A percentile compares a stretch with the other conserved stretches of the same genome.
Conservation (phyloP, 495 filamentous ascomycete species). For the Penicillium desertorum region DNA sequence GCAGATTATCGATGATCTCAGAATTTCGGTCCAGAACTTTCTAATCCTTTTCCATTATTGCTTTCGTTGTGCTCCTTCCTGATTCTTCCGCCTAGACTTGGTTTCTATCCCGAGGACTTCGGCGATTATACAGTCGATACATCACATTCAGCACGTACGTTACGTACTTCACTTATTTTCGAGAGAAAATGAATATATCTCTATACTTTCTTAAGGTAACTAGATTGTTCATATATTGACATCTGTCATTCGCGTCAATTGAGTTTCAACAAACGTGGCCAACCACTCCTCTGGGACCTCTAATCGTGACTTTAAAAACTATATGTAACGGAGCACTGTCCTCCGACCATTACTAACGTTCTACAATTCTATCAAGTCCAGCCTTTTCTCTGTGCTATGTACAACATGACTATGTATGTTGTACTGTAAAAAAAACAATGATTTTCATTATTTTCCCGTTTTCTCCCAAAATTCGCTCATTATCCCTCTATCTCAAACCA, state of each 20-base stretch:
- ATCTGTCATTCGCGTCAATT: constrained; percentile 38
- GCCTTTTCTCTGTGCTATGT: too few species aligned
- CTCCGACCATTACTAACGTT: constrained; percentile 10
- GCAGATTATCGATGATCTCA: constrained; percentile 12
- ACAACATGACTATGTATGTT: too few species aligned
- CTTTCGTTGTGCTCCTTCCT: neutral
- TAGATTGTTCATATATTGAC: constrained; percentile 5
- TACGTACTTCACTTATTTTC: neutral
- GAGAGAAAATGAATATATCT: neutral
- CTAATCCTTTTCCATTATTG: neutral
- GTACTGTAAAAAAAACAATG: neutral
- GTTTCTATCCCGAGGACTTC: neutral
- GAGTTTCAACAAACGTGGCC: constrained; percentile 45
- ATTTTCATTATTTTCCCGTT: neutral
- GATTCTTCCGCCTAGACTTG: neutral
- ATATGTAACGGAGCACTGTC: constrained; percentile 19
- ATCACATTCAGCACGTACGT: neutral
- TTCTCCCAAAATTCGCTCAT: neutral
- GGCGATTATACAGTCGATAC: constrained; percentile 7
- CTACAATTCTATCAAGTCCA: neutral
- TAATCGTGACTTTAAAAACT: constrained; percentile 11
- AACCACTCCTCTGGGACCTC: constrained; percentile 37
- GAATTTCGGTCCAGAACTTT: constrained; percentile 6
- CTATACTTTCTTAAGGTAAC: neutral
- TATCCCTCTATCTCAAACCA: neutral